Evolutionary conservation across 2,329 filamentous ascomycete species (phyloP).

Genomic region (Fusarium odoratissimum): DNA sequence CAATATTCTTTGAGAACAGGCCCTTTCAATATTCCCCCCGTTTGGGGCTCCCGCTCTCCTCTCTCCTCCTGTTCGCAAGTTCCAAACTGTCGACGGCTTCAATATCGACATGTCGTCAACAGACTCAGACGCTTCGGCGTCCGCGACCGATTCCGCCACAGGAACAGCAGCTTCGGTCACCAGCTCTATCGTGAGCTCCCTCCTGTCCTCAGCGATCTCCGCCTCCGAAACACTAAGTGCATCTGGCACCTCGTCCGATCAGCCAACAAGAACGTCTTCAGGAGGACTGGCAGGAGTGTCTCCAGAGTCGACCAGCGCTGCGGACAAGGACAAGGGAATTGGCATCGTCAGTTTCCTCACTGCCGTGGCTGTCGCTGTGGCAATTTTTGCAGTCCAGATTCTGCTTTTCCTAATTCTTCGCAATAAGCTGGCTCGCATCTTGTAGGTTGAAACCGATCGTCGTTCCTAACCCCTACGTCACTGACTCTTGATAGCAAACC

Average conservation of each 20-base stretch:
- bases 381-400: conserved; percentile 73
- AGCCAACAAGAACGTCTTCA: conserved; percentile 12
- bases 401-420: conserved; percentile 80
- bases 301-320: conserved; percentile 9
- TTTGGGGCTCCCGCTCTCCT: conserved; percentile 8
- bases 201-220: conserved; percentile 22
- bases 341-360: conserved; percentile 66
- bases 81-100: not conserved
- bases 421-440: conserved; percentile 84
- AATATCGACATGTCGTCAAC: conserved; percentile 20
- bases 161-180: conserved; percentile 30
- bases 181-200: conserved; percentile 23
- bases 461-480: not conserved
- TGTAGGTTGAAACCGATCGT: conserved; percentile 63
- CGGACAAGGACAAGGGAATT: conserved; percentile 59
- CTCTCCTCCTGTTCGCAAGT: not conserved
- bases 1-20: conserved; percentile 5
- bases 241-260: not conserved
- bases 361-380: conserved; percentile 70
- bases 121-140: conserved; percentile 19
- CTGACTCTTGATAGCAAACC: conserved; percentile 68
- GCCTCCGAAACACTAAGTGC: conserved; percentile 17
- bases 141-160: conserved; percentile 36
- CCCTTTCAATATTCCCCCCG: conserved; percentile 8
- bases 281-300: too few species aligned